Percentiles rank a stretch among this genome's conserved stretches.
These are phyloP conservation scores for Diaporthe ampelina DNA, from an alignment of 2,329 filamentous ascomycete genomes.

Conservation along the genomic window DNA sequence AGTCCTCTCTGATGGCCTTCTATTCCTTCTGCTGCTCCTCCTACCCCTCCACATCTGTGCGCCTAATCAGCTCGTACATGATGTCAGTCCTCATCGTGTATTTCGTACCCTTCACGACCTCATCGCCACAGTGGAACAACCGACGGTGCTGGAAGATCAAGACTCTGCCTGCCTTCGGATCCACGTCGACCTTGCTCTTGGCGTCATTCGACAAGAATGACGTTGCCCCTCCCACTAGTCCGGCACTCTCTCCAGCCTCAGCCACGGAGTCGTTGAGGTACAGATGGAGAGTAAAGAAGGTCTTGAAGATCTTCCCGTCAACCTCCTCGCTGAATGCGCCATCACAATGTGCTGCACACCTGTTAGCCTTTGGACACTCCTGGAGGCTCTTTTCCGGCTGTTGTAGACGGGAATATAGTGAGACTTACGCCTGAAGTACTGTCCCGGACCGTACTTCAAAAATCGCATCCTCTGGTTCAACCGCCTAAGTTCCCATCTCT, in stretches of 20 bases:
- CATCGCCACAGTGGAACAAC: constrained; percentile 67
- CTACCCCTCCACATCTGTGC: background rate
- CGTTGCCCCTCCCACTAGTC: constrained; percentile 68
- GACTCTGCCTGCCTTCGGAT: constrained; percentile 70
- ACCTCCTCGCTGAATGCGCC: constrained; percentile 69
- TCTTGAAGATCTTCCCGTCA: constrained; percentile 59
- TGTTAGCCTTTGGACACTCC: background rate
- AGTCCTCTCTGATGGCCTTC: background rate
- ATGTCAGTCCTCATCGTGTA: constrained; percentile 55
- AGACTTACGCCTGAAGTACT: constrained; percentile 75
- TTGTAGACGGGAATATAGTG: constrained; percentile 27
- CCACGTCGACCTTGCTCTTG: constrained; percentile 62
- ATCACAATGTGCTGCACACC: constrained; percentile 74
- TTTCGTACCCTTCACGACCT: constrained; percentile 65
- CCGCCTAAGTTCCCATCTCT: constrained; percentile 60
- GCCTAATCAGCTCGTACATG: constrained; percentile 34
- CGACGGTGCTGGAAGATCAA: constrained; percentile 70
- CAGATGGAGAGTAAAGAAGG: constrained; percentile 69
- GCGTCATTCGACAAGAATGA: constrained; percentile 63
- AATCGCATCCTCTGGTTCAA: constrained; percentile 83
- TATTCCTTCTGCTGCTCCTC: background rate
- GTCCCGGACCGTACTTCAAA: constrained; percentile 77
- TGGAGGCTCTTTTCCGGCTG: background rate
- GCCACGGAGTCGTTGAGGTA: constrained; percentile 66
- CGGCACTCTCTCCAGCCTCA: constrained; percentile 51